Base-by-base conservation (phyloP, 176 grass and related monocot genomes). In the Aegilops longissima region DNA sequence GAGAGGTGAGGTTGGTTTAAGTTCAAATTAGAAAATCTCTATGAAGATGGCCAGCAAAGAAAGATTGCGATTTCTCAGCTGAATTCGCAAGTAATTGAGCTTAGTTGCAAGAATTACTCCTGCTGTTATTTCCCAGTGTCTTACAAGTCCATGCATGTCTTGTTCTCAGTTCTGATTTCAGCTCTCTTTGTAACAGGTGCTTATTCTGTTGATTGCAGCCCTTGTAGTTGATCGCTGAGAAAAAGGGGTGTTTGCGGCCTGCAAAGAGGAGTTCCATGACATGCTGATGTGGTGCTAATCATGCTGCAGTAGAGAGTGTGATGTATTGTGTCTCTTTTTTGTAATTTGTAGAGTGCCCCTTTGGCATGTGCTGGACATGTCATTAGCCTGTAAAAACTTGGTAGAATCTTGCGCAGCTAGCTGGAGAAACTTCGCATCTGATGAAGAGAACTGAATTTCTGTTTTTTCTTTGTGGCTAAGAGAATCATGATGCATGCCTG, bases 201-300 rank as follows among this genome's bases (percentile, higher is more conserved):
- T 82, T 54, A 10, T 70, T 69, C 45, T 36, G 42, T 69, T 82
- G 80, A 82, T 82, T 90, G 44, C 27, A 80, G 76, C 25, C 14
- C 58, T 66, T 4, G 6, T 35, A 20, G 24, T 14, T 35, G 31
- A 56, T 66, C 51, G 27, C 25, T 5, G 0, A 12, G 14, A 40
- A 39, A 52, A 52, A 70, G 51, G 54, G 40, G 49, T 12, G 8
- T 67, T 16, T 66, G 24, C 42, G 25, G 18, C 31, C 31, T 66
- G 33, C n/a, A 66, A 30, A 20, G 42, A 51, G 52, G 52, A 34
- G 8, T 27, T 79, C 52, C 14, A 87, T 87, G 68, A 30, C 47
- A 61, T 69, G 49, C 45, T 69, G 35, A 62, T 87, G 77, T 45
- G 25, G 8, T 12, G 73, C 70, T 67, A 51, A 42, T 61, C 21